These are phyloP conservation scores for Populus alba DNA, from an alignment of 345 rosid species.

Conservation along the genomic window DNA sequence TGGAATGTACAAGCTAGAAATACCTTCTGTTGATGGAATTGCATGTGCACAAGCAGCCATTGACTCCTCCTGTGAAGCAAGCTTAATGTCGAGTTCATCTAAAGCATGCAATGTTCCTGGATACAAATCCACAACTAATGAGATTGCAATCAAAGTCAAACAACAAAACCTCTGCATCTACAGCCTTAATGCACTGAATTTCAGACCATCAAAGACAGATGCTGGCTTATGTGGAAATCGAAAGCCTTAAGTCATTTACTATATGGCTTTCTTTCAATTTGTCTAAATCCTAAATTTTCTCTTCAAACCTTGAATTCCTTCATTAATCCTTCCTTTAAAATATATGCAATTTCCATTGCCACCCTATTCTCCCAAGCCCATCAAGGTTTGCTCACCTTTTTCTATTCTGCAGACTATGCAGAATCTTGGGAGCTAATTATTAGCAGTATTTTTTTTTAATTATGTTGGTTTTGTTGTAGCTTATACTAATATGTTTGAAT, in stretches of 20 bases:
- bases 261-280: not conserved
- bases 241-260: not conserved
- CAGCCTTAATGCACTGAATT: conserved; percentile 69
- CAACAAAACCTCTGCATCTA: conserved; percentile 68
- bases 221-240: conserved; percentile 48
- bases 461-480: not conserved
- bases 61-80: conserved; percentile 70
- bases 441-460: not conserved
- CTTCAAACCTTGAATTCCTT: not conserved
- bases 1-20: conserved; percentile 73
- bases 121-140: conserved; percentile 66
- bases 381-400: conserved; percentile 4
- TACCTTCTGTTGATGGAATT: conserved; percentile 74
- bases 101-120: conserved; percentile 79
- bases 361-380: not conserved
- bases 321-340: not conserved
- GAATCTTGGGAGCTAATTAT: not conserved
- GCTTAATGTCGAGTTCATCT: conserved; percentile 54
- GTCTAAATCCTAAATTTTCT: not conserved
- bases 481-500: not conserved
- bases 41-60: conserved; percentile 65
- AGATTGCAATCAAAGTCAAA: conserved; percentile 60
- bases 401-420: conserved; percentile 15
- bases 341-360: not conserved
- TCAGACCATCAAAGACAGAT: conserved; percentile 67